These are phyloP conservation scores for Favolaschia claudopus DNA, from an alignment of 768 basidiomycete species.

Conservation along the genomic window DNA sequence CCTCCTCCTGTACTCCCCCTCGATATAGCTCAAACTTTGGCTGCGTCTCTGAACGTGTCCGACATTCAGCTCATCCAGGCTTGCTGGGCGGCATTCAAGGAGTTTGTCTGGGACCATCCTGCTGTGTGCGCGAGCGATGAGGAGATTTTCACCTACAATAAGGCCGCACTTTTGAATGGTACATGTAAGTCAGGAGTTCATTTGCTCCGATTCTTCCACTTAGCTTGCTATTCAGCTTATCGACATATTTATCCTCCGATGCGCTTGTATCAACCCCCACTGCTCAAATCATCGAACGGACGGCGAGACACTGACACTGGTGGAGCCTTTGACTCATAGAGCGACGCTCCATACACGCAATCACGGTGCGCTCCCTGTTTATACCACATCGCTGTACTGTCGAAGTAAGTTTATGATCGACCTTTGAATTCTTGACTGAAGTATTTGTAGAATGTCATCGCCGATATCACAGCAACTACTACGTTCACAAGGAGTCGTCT, in stretches of 20 bases:
- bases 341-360: background rate
- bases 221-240: too few relatives aligned
- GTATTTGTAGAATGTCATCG: constrained; percentile 3
- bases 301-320: background rate
- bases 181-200: background rate
- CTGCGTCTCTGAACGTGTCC: background rate
- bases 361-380: constrained; percentile 3
- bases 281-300: background rate
- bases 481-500: background rate
- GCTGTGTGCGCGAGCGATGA: background rate
- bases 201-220: background rate
- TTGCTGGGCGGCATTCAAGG: constrained; percentile 10
- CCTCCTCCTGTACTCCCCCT: background rate
- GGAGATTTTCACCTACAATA: background rate
- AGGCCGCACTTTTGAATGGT: background rate
- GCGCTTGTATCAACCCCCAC: background rate
- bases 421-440: too few relatives aligned
- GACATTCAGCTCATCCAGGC: background rate
- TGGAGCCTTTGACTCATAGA: background rate
- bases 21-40: background rate
- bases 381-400: constrained; percentile 3
- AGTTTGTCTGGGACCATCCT: background rate
- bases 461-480: constrained; percentile 4
- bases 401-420: background rate
- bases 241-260: constrained; percentile 3